A percentile compares a stretch with the other conserved stretches of the same genome.
These are phyloP conservation scores for Otatea glauca DNA, from an alignment of 176 grass and related monocot species.

Conservation along the genomic window DNA sequence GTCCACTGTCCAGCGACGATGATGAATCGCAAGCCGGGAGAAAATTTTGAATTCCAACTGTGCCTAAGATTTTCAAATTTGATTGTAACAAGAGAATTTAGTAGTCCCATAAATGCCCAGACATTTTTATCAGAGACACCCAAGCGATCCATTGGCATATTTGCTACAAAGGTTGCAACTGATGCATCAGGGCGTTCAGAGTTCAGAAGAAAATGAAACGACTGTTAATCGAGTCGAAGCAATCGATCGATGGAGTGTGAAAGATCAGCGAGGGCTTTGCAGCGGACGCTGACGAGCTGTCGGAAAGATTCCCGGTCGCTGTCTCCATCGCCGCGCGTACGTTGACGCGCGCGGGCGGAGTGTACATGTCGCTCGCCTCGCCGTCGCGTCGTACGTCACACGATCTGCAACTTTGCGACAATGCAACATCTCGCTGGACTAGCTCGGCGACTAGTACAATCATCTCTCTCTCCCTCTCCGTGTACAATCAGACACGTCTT, in stretches of 20 bases:
- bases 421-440: not conserved
- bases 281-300: slow-evolving; percentile 40
- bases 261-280: slow-evolving; percentile 37
- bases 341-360: not conserved
- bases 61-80: too few relatives aligned
- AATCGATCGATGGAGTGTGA: slow-evolving; percentile 6
- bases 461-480: not conserved
- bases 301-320: slow-evolving; percentile 45
- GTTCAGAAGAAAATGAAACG: not conserved
- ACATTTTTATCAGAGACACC: not conserved
- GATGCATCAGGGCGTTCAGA: slow-evolving; percentile 25
- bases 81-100: too few relatives aligned
- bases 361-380: not conserved
- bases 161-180: slow-evolving; percentile 13
- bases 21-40: too few relatives aligned
- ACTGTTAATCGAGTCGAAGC: not conserved
- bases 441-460: not conserved
- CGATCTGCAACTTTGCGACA: slow-evolving; percentile 17
- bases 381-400: not conserved
- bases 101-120: too few relatives aligned
- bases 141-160: not conserved
- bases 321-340: not conserved
- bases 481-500: not conserved
- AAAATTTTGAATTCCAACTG: too few relatives aligned
- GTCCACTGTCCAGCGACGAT: too few relatives aligned